phyloP scores from a whole-genome alignment of 1,139 yeast species.

The Arxiozyma bovina region DNA sequence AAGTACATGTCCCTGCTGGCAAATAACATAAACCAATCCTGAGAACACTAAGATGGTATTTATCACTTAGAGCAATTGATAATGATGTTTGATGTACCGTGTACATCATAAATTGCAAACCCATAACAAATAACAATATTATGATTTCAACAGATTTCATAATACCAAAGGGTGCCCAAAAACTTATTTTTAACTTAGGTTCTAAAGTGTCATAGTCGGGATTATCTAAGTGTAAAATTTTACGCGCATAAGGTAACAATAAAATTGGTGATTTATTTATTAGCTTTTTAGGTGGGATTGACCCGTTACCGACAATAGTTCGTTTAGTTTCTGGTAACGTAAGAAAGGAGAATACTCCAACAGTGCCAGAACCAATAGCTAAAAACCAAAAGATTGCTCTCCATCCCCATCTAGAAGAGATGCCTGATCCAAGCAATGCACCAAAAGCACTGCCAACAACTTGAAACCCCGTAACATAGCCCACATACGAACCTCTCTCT shows the following conservation, averaged over 20 bases:
- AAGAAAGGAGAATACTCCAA: slow-evolving; percentile 34
- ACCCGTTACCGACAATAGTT: slow-evolving; percentile 58
- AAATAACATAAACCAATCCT: slow-evolving; percentile 56
- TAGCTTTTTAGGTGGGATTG: slow-evolving; percentile 37
- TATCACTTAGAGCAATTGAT: slow-evolving; percentile 42
- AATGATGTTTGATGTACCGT: slow-evolving; percentile 56
- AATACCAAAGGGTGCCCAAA: slow-evolving; percentile 41
- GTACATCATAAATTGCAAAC: slow-evolving; percentile 60
- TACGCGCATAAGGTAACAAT: slow-evolving; percentile 15
- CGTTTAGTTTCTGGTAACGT: slow-evolving; percentile 67
- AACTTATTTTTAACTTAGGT: slow-evolving; percentile 29
- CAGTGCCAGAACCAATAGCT: slow-evolving; percentile 47
- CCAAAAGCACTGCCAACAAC: slow-evolving; percentile 70
- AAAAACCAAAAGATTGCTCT: slow-evolving; percentile 69
- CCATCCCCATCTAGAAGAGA: slow-evolving; percentile 58
- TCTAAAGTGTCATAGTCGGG: slow-evolving; percentile 29
- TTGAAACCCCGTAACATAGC: slow-evolving; percentile 55
- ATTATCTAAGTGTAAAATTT: slow-evolving; percentile 26
- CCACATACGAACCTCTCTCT: slow-evolving; percentile 58
- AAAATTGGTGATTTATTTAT: slow-evolving; percentile 40
- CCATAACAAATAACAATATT: slow-evolving; percentile 42
- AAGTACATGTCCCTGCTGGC: slow-evolving; percentile 50
- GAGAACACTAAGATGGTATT: slow-evolving; percentile 43
- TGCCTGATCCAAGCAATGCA: slow-evolving; percentile 65
- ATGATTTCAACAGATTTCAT: slow-evolving; percentile 32